phyloP scores from a whole-genome alignment of 495 filamentous ascomycete genomes.

The Neurospora sp. region DNA sequence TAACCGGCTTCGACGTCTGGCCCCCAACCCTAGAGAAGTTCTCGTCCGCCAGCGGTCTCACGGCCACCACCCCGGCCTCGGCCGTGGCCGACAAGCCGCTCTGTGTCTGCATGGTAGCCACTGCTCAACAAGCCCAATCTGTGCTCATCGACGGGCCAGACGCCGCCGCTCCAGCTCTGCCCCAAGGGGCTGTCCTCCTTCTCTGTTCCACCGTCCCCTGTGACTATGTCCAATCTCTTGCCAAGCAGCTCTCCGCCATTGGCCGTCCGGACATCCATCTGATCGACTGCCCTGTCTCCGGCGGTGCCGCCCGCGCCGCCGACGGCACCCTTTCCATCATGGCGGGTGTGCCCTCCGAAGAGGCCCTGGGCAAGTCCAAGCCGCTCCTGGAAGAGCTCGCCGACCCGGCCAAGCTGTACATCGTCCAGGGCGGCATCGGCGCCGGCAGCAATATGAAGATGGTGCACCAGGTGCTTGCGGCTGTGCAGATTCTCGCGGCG shows the following conservation, averaged over 20 bases:
- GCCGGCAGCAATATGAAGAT: constrained; percentile 84
- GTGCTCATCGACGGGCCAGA: constrained; percentile 53
- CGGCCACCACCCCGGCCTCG: constrained; percentile 51
- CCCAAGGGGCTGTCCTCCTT: constrained; percentile 50
- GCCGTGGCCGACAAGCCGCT: constrained; percentile 50
- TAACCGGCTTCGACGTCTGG: constrained; percentile 72
- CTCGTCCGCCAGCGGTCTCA: constrained; percentile 51
- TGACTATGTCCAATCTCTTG: constrained; percentile 51
- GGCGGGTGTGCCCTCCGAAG: constrained; percentile 48
- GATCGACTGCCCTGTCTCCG: constrained; percentile 68
- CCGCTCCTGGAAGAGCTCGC: constrained; percentile 54
- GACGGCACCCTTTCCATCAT: constrained; percentile 75
- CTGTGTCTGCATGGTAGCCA: constrained; percentile 75
- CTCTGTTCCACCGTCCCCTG: constrained; percentile 69
- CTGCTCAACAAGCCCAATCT: constrained; percentile 54
- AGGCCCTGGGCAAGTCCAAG: constrained; percentile 47
- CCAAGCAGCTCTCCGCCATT: constrained; percentile 39
- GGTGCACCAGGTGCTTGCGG: constrained; percentile 74
- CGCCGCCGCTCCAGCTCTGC: constrained; percentile 47
- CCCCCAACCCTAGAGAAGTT: constrained; percentile 62
- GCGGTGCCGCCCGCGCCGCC: constrained; percentile 63
- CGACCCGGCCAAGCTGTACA: constrained; percentile 53
- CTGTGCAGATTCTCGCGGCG: constrained; percentile 61
- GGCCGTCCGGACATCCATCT: constrained; percentile 56
- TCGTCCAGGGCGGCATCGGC: constrained; percentile 63